Evolutionary conservation across 805 yeast genomes (phyloP).

Genomic region (Saccharomycopsis selenospora): DNA sequence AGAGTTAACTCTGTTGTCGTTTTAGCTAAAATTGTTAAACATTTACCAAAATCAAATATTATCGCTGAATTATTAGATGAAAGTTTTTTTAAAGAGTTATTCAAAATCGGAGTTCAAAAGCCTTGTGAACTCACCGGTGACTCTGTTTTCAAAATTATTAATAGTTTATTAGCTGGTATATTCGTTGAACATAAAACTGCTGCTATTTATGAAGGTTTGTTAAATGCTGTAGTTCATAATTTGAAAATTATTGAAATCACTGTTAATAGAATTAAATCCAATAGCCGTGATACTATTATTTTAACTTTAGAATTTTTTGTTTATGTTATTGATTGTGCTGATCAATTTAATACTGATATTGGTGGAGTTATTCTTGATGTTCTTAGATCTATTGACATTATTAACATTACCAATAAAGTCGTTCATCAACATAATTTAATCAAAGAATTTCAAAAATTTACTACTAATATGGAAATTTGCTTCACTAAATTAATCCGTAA

Average conservation of each 20-base stretch:
- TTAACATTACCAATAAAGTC: slow-evolving; percentile 22
- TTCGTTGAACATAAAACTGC: slow-evolving; percentile 21
- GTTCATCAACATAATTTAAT: slow-evolving; percentile 24
- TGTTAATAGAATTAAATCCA: slow-evolving; percentile 1
- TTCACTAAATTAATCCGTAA: background rate
- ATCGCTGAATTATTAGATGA: slow-evolving; percentile 34
- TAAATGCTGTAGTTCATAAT: slow-evolving; percentile 9
- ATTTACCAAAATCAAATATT: slow-evolving; percentile 34
- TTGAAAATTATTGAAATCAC: slow-evolving; percentile 12
- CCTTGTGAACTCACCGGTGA: slow-evolving; percentile 40
- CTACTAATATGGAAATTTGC: background rate
- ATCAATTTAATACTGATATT: background rate
- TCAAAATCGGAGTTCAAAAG: slow-evolving; percentile 35
- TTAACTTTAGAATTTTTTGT: slow-evolving; percentile 7
- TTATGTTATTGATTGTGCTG: background rate
- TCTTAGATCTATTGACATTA: slow-evolving; percentile 17
- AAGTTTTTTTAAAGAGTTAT: slow-evolving; percentile 34
- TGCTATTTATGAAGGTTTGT: slow-evolving; percentile 21
- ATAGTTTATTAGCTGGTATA: slow-evolving; percentile 22
- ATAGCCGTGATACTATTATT: background rate
- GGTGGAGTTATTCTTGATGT: background rate
- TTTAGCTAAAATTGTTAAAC: slow-evolving; percentile 44
- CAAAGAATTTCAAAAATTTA: slow-evolving; percentile 20
- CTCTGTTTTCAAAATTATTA: slow-evolving; percentile 36
- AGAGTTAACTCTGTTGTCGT: slow-evolving; percentile 47